Evolutionary conservation across 768 basidiomycete species (phyloP), one percentile per base, ranked within the genome.

Genomic region (Termitomyces titanicus): DNA sequence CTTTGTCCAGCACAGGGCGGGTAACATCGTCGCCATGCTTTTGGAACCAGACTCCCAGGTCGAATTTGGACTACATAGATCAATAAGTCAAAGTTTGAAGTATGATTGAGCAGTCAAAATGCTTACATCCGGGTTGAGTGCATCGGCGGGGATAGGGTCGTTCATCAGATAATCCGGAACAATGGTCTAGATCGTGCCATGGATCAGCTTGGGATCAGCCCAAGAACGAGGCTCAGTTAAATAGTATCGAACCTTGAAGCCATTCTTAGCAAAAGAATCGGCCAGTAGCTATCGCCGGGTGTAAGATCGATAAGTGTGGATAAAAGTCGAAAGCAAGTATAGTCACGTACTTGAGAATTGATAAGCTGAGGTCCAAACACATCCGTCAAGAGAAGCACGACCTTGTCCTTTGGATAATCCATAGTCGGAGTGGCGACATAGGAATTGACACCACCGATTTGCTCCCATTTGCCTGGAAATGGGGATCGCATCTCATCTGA

Each of bases 391-490:
- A 72, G 80, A 25, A 87, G 73, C 46, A 86, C 51, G 25, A 76
- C 81, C 64, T 84, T 85, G 59, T 79, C 74, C 67, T 82, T 79
- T 51, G 77, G 68, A 55, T 80, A 83, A 37, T 78, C 76, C 3
- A 61, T 60, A 0, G 72, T 65, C 12, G 85, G 85, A 1, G 78
- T 82, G 1, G 79, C 78, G 48, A 84, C 72, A 57, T 87, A 86
- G 58, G 69, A 72, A 8, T 70, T 64, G 44, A 84, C 72, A 3
- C 81, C 83, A 24, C 66, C 72, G 54, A 85, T 73, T 24, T 63
- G 57, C 58, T 80, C 76, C 61, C 71, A 66, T 63, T 73, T 74
- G 24, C 84, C 84, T 84, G 51, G 56, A 24, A 35, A 46, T 13
- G 25, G 39, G 18, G 13, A 40, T 48, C 39, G 25, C 20, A 61